Evolutionary conservation across 192 early-diverging fungal genomes (phyloP), one percentile per base, ranked within the genome.

Genomic region (Anaeromyces robustus): DNA sequence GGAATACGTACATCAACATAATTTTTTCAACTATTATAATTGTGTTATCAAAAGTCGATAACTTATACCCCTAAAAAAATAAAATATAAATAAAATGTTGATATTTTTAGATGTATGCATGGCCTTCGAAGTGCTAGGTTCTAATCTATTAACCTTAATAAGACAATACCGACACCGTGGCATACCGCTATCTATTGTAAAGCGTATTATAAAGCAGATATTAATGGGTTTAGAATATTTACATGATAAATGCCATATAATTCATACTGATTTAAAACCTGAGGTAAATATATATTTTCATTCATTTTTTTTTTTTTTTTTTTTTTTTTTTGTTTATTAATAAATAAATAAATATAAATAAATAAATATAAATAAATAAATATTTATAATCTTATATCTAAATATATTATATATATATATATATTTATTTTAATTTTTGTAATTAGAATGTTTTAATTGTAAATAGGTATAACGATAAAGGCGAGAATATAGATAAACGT

Each of bases 261-360:
- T 99, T 80, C 97, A 99, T 86, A 99, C 97, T 0, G 97, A 99
- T 85, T 84, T 99, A 59, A 99, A 99, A 82, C 97, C 96, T 13
- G 97, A 68, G 52, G 52, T 68, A n/a, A 22, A 22, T 12, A 41
- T 7, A 34, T 34, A 34, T 7, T 34, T 7, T 16, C 13, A 41
- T 16, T 41, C 13, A 16, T 41, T 16, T 34, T 7, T 34, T 7
- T 34, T 7, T 34, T 7, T 34, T 7, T 34, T 34, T 34, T 34
- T 34, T 34, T 34, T 7, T 34, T 34, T 34, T 7, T 34, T 34
- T 34, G 12, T 34, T 34, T 34, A 34, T 34, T 34, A 34, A 34
- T 34, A 34, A 12, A 34, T n/a, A n/a, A n/a, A n/a, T n/a, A n/a
- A n/a, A n/a, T n/a, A n/a, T n/a, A n/a, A n/a, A n/a, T n/a, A n/a